Evolutionary conservation across 495 filamentous ascomycete genomes (phyloP).

Genomic region (Podospora pseudopauciseta): DNA sequence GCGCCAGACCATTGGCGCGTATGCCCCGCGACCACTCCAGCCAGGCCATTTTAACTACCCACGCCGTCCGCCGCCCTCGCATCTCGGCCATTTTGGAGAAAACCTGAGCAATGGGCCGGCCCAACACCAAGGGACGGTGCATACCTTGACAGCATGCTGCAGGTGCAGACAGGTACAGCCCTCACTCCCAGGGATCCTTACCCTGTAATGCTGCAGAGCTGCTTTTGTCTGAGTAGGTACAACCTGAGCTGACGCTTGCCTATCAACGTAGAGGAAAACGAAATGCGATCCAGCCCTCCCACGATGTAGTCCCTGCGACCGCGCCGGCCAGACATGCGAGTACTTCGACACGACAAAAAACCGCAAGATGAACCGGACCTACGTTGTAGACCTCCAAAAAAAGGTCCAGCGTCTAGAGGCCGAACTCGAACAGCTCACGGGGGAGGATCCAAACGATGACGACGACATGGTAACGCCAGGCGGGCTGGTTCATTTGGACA

Average conservation of each 20-base stretch:
- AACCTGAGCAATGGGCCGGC: constrained; percentile 40
- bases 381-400: constrained; percentile 83
- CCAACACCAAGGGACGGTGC: constrained; percentile 58
- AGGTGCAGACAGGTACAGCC: constrained; percentile 8
- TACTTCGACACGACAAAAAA: constrained; percentile 86
- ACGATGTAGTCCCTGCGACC: constrained; percentile 86
- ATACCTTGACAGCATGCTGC: constrained; percentile 84
- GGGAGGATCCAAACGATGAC: constrained; percentile 63
- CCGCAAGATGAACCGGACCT: constrained; percentile 72
- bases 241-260: not conserved
- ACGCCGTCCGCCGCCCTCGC: not conserved
- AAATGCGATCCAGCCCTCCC: constrained; percentile 89
- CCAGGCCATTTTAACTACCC: not conserved
- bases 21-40: constrained; percentile 37
- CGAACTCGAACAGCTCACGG: constrained; percentile 59
- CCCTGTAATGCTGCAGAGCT: not conserved
- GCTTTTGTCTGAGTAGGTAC: not conserved
- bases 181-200: not conserved
- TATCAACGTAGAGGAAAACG: constrained; percentile 69
- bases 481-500: constrained; percentile 74
- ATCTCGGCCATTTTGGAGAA: not conserved
- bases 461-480: constrained; percentile 80
- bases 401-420: constrained; percentile 73
- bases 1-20: constrained; percentile 47
- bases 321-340: constrained; percentile 82